Base-by-base conservation (phyloP, 2,329 filamentous ascomycete species). In the Epichloe sp. region DNA sequence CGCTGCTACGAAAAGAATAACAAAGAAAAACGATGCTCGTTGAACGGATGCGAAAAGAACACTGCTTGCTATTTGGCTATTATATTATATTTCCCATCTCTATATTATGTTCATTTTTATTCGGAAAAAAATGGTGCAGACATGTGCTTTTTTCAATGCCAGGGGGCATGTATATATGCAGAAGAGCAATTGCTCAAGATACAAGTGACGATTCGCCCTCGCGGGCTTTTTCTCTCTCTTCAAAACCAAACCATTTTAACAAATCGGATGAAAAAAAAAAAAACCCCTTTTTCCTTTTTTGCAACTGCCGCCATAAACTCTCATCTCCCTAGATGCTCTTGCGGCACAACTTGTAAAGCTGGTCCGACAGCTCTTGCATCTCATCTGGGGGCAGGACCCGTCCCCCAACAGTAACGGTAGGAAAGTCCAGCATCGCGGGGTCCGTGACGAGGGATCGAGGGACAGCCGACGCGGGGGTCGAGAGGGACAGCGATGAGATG, bases 401-500 rank as follows among this genome's bases (percentile, higher is more conserved):
- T 5, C 47, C 47, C 47, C 47, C 34, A 7, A 52, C 45, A 15
- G 43, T 52, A 15, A 52, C 45, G 10, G 46, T 44, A 10, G 45
- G 41, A 12, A 44, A 34, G 36, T 49, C 26, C 38, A 26, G 47
- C 23, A 17, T 19, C 21, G 34, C 5, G 12, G 21, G 40, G 4
- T 47, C 46, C 35, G 36, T 38, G 41, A 52, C 21, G 19, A 52
- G 17, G 17, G 41, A 23, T 15, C 50, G 40, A 2, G 50, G 46
- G 14, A 48, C 46, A 8, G 34, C 40, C 12, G 41, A 49, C 6
- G 21, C 12, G 17, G 35, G 31, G 3, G 37, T 37, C 10, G 50
- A 34, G 17, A 52, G 50, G 15, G 41, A 52, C 34, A 48, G 46
- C 7, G 41, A 38, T 3, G 50, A 52, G 21, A 52, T 45, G 42